Conservation (phyloP, 139 green algal species). For the Chlamydomonas asymmetrica region DNA sequence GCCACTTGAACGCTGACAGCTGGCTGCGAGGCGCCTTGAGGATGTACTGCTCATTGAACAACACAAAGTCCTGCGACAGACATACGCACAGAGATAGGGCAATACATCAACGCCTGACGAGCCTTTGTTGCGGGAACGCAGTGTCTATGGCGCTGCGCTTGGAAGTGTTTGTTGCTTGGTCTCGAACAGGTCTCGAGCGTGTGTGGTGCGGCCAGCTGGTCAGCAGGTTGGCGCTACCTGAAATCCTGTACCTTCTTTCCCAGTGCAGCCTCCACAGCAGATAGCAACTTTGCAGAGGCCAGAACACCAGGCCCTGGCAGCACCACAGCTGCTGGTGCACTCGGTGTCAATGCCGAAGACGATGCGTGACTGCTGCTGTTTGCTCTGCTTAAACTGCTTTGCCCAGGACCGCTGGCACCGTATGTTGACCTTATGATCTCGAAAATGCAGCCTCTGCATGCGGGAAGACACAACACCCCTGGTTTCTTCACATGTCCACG, state of each 20-base stretch:
- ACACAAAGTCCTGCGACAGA: no score
- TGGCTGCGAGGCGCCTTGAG: constrained; percentile 13
- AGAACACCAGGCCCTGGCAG: constrained; percentile 1
- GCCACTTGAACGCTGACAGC: constrained; percentile 5
- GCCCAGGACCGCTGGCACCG: neutral
- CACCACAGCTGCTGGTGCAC: neutral
- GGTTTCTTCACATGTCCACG: no score
- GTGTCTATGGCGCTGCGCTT: neutral
- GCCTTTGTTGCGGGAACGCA: no score
- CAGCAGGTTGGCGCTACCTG: neutral
- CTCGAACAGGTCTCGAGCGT: neutral
- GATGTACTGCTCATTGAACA: constrained; percentile 33
- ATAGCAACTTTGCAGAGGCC: neutral
- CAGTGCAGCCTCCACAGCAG: neutral
- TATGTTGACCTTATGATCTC: neutral
- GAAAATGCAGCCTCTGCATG: constrained; percentile 18
- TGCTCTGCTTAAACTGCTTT: no score
- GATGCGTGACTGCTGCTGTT: no score
- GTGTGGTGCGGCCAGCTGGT: neutral
- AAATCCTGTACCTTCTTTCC: neutral
- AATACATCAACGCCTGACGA: no score
- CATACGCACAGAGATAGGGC: no score
- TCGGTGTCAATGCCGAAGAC: no score
- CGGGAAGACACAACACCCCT: no score
- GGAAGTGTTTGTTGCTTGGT: neutral